Evolutionary conservation across 1,284 basidiomycete species (phyloP).

Genomic region (Mycena sp.): DNA sequence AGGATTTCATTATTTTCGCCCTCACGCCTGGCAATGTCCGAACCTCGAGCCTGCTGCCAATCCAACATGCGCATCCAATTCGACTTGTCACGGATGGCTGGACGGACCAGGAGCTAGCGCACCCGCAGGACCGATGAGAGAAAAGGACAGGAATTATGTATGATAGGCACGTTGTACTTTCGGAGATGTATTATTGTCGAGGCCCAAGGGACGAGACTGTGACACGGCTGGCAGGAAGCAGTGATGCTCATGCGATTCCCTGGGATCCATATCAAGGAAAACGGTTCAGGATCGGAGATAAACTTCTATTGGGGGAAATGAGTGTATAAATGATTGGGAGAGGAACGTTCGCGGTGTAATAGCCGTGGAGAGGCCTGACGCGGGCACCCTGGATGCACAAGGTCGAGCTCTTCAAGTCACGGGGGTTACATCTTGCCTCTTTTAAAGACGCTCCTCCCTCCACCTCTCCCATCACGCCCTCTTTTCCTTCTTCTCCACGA

Average conservation of each 20-base stretch:
- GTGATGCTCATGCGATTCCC: neutral
- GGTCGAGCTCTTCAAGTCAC: neutral
- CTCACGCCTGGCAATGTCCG: slow-evolving; percentile 51
- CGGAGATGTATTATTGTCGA: slow-evolving; percentile 16
- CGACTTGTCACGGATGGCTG: slow-evolving; percentile 58
- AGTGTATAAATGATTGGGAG: slow-evolving; percentile 46
- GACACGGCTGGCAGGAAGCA: slow-evolving; percentile 20
- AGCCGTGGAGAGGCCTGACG: neutral
- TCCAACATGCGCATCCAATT: slow-evolving; percentile 56
- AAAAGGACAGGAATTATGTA: slow-evolving; percentile 27
- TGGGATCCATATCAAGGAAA: slow-evolving; percentile 18
- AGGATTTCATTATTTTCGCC: slow-evolving; percentile 54
- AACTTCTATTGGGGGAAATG: slow-evolving; percentile 18
- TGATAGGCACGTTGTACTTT: slow-evolving; percentile 23
- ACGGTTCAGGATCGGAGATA: slow-evolving; percentile 3
- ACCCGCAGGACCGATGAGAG: slow-evolving; percentile 46
- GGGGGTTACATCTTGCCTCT: neutral
- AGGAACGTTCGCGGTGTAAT: slow-evolving; percentile 27
- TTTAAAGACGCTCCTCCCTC: no score
- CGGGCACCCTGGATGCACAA: slow-evolving; percentile 25
- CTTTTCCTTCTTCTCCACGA: slow-evolving; percentile 21
- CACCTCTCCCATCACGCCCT: slow-evolving; percentile 22
- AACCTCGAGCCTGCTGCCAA: slow-evolving; percentile 48
- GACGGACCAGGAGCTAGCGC: slow-evolving; percentile 46
- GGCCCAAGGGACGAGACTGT: slow-evolving; percentile 9